Base-by-base conservation (phyloP, 371 early-diverging fungal species). In the Haplosporangium sp. region DNA sequence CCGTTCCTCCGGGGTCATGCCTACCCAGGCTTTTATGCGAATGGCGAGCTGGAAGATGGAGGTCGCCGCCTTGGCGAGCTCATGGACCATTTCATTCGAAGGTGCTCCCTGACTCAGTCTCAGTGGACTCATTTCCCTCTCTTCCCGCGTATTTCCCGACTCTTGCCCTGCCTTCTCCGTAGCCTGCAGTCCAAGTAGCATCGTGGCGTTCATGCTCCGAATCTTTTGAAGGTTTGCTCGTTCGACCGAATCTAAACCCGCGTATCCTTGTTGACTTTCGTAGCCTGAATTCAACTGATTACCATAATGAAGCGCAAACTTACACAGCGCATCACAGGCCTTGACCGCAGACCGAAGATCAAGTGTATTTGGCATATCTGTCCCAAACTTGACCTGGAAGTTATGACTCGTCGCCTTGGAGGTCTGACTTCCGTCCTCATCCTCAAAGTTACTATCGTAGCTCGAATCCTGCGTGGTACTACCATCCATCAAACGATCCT, bases 1-100 rank as follows among this genome's bases (percentile, higher is more conserved):
- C 5, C 79, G 63, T 36, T 77, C 61, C 29, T 61, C 72, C 8
- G 79, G 79, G 0, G 68, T 68, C 79, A 71, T 77, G 48, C 59
- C 43, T 3, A 77, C 65, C 79, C 79, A 77, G 23, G 79, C 62
- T 14, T 72, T 77, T 47, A 77, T 77, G 1, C 79, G 67, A 21
- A 77, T 62, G 18, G 79, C 72, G 13, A 77, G 51, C 38, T 77
- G 79, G 38, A 77, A 71, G 45, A 77, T 71, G 12, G 79, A 77
- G 4, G 71, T 77, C 23, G 72, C 68, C 0, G 60, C 68, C 46
- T 68, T 71, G 10, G 79, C 79, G 16, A 77, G 47, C 29, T 77
- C 79, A 29, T 72, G 79, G 3, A 71, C 72, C 64, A 77, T 37
- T 20, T 72, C 79, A 40, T 67, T 43, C 11, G 72, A 45, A 0